These are phyloP conservation scores for Gyromitra esculenta DNA, from an alignment of 2,329 filamentous ascomycete genomes.

Conservation along the genomic window DNA sequence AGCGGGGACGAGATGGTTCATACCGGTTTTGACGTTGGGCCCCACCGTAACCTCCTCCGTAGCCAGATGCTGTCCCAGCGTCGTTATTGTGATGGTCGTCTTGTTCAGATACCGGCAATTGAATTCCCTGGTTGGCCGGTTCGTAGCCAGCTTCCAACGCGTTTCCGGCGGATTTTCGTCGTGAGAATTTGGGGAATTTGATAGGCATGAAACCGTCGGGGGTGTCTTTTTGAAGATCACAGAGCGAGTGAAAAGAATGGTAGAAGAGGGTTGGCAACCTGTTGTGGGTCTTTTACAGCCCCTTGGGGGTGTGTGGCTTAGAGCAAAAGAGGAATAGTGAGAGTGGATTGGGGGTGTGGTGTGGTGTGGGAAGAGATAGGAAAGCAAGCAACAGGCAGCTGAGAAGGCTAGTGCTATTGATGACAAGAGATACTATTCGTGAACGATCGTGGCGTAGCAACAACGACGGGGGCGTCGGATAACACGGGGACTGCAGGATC, in stretches of 20 bases:
- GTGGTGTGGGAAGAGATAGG: constrained; percentile 11
- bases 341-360: constrained; percentile 2
- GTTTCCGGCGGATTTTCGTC: constrained; percentile 59
- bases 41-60: constrained; percentile 55
- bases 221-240: constrained; percentile 50
- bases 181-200: constrained; percentile 58
- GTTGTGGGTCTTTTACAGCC: constrained; percentile 48
- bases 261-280: constrained; percentile 29
- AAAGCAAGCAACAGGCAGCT: neutral
- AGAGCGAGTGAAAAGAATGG: constrained; percentile 25
- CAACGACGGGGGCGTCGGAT: constrained; percentile 43
- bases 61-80: constrained; percentile 52
- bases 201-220: constrained; percentile 57
- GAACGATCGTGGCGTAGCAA: constrained; percentile 50
- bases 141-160: constrained; percentile 58
- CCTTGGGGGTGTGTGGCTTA: constrained; percentile 35
- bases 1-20: constrained; percentile 51
- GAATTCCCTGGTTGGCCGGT: constrained; percentile 57
- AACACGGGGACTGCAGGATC: constrained; percentile 46
- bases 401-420: constrained; percentile 42
- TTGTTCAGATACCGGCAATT: constrained; percentile 51
- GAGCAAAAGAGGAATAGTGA: constrained; percentile 45
- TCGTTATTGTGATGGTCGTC: constrained; percentile 52
- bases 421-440: constrained; percentile 47
- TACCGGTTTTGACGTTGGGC: constrained; percentile 53